Percentiles rank a stretch among this genome's conserved stretches.
These are phyloP conservation scores for Heliamphora exappendiculata DNA, from an alignment of 148 eudicot species.

Conservation along the genomic window DNA sequence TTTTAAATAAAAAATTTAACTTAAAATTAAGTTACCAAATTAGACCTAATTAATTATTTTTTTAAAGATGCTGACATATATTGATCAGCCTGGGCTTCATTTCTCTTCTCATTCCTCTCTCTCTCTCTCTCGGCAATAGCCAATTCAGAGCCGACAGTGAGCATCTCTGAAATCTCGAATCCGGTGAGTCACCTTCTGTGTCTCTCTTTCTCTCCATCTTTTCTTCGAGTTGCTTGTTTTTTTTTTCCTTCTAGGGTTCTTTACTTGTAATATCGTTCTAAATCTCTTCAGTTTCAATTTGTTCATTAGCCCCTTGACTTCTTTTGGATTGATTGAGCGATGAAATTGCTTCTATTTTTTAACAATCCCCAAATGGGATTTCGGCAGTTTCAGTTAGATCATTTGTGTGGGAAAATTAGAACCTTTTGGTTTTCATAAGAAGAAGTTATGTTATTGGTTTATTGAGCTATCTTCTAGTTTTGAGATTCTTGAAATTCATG, in stretches of 20 bases:
- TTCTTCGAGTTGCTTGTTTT: neutral
- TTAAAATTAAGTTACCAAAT: too few species aligned
- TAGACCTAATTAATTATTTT: too few species aligned
- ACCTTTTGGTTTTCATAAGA: neutral
- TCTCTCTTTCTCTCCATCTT: neutral
- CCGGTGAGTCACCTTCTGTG: slow-evolving; percentile 32
- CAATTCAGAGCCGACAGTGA: slow-evolving; percentile 20
- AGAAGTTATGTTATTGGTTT: neutral
- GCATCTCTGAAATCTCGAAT: slow-evolving; percentile 26
- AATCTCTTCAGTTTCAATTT: slow-evolving; percentile 1
- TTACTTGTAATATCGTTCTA: neutral
- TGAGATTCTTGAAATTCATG: neutral
- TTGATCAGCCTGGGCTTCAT: neutral
- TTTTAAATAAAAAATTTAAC: too few species aligned
- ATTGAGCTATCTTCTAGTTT: neutral
- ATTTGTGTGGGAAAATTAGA: neutral
- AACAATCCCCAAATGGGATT: neutral
- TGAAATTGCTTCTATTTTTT: neutral
- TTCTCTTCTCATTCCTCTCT: neutral
- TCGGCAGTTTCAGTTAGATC: neutral
- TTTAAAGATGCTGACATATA: slow-evolving; percentile 6
- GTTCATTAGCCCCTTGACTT: slow-evolving; percentile 3
- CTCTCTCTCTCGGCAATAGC: slow-evolving; percentile 12
- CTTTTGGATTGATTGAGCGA: slow-evolving; percentile 15
- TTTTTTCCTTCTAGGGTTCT: neutral